phyloP scores from a whole-genome alignment of 164 flowering plant genomes.

The Umbilicus rupestris region DNA sequence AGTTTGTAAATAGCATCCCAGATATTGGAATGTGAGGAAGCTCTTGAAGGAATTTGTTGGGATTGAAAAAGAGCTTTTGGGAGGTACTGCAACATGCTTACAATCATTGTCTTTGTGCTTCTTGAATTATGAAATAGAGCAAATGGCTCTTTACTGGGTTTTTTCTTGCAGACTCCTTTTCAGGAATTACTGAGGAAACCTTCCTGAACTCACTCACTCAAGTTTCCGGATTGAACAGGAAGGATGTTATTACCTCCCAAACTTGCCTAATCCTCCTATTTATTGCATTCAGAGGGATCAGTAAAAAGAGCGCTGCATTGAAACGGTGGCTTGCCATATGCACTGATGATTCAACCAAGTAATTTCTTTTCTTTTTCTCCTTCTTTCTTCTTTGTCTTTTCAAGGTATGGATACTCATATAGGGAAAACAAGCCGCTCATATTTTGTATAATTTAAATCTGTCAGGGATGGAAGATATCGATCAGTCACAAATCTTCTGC shows the following conservation, averaged over 20 bases:
- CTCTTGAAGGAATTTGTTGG: constrained; percentile 52
- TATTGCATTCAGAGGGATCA: constrained; percentile 76
- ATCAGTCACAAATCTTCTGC: constrained; percentile 44
- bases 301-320: constrained; percentile 49
- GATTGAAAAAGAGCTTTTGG: constrained; percentile 42
- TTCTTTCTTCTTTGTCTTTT: too few species aligned
- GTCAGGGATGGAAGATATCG: constrained; percentile 61
- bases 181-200: constrained; percentile 48
- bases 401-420: too few species aligned
- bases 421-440: neutral
- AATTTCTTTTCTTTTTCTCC: constrained; percentile 14
- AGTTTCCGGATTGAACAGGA: constrained; percentile 24
- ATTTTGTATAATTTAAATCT: too few species aligned
- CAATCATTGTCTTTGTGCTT: neutral
- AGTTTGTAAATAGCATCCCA: constrained; percentile 49
- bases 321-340: constrained; percentile 82
- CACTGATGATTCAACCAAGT: constrained; percentile 66
- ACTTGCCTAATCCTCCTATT: constrained; percentile 73
- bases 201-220: constrained; percentile 40
- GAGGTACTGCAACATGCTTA: constrained; percentile 28
- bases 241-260: constrained; percentile 44
- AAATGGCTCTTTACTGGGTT: neutral
- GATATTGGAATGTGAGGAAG: constrained; percentile 59
- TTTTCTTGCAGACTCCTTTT: constrained; percentile 45
- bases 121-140: neutral